Conservation (phyloP, 2,329 filamentous ascomycete species). For the Alternaria tenuissima region DNA sequence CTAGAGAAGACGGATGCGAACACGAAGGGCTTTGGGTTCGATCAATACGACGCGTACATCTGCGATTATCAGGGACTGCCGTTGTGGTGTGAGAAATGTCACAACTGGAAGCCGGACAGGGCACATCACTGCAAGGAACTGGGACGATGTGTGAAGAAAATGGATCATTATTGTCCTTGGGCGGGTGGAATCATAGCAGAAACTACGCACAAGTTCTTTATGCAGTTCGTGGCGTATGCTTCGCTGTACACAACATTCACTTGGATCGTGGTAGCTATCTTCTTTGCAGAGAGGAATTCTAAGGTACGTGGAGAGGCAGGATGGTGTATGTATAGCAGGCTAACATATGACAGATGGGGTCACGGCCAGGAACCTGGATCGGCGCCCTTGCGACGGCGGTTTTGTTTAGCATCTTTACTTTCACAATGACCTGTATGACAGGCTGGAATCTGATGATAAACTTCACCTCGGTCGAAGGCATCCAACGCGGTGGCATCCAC, state of each 20-base stretch:
- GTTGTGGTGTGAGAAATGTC: slow-evolving; percentile 83
- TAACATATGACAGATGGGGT: slow-evolving; percentile 25
- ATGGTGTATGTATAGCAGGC: not conserved
- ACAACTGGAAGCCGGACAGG: slow-evolving; percentile 87
- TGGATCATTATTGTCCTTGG: slow-evolving; percentile 97
- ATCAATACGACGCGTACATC: slow-evolving; percentile 81
- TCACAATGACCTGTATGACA: slow-evolving; percentile 78
- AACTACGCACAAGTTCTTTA: slow-evolving; percentile 88
- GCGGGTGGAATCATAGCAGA: slow-evolving; percentile 93
- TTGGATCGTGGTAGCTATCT: slow-evolving; percentile 70
- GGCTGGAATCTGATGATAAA: slow-evolving; percentile 75
- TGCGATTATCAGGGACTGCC: slow-evolving; percentile 83
- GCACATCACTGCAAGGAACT: slow-evolving; percentile 87
- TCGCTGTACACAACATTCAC: slow-evolving; percentile 71
- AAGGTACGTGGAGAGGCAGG: slow-evolving; percentile 51
- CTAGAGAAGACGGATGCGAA: slow-evolving; percentile 39
- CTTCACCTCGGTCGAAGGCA: slow-evolving; percentile 82
- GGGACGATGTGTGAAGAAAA: slow-evolving; percentile 81
- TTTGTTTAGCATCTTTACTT: slow-evolving; percentile 82
- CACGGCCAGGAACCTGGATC: slow-evolving; percentile 59
- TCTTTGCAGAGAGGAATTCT: slow-evolving; percentile 63
- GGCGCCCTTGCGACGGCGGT: slow-evolving; percentile 71
- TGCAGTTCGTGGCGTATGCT: slow-evolving; percentile 83
- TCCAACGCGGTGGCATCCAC: slow-evolving; percentile 68
- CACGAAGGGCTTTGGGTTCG: slow-evolving; percentile 73